Base-by-base conservation (phyloP, 108 stramenopile species). In the Mediolabrus comicus region DNA sequence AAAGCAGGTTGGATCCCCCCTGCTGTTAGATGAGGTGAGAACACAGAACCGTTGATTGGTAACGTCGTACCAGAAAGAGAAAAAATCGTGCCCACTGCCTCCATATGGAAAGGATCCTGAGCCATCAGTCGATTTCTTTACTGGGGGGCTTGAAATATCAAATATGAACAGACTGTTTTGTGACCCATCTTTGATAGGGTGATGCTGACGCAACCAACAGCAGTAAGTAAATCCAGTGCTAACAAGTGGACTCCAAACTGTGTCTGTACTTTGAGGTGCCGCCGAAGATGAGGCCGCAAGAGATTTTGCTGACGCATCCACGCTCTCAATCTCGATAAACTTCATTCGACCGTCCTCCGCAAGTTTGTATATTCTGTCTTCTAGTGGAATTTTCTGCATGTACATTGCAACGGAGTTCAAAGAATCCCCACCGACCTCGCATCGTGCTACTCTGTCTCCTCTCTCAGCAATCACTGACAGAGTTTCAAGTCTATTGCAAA, bases 1-100 rank as follows among this genome's bases (percentile, higher is more conserved):
- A 66, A 94, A 94, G 41, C 84, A 78, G 2, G 78, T 84, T 2
- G 89, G 88, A 60, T 94, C 90, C 69, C 69, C 79, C 59, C 76
- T 51, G 33, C 62, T 62, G 49, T 87, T 84, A 5, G 84, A 75
- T 24, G 92, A 90, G 29, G 92, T 65, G 3, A 91, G 60, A 35
- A 94, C 82, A 55, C 85, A 88, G 67, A 94, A 91, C 41, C 81
- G 67, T 68, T 89, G 87, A 16, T 75, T 79, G 25, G 65, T 49
- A 7, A 88, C 32, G 63, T 94, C 92, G 59, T 85, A 94, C 92
- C 92, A 94, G 19, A 91, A 67, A 7, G 87, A 87, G 35, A 94
- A 71, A 55, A 82, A 94, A 16, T 75, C 78, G 38, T 75, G 74
- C n/a, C 78, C 68, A 43, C 63, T 52, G 63, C 67, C 62, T 25